Evolutionary conservation across 352 stramenopile genomes (phyloP), one percentile per base, ranked within the genome.

Genomic region (Lagenidium sp.): DNA sequence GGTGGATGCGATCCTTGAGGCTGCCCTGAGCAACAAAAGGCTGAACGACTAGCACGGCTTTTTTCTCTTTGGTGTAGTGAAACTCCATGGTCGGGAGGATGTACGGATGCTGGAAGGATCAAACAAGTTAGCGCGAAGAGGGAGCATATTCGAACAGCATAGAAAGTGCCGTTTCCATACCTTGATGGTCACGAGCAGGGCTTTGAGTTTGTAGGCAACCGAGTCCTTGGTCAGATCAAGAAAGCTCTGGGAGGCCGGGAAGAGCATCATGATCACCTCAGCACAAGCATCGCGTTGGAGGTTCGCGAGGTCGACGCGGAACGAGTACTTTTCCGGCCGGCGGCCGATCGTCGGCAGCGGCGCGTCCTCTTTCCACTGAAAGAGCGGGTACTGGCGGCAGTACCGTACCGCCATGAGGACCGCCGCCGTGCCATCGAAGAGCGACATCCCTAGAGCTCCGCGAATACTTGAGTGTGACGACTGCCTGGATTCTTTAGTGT

Each of bases 381-480:
- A 85, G 6, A 90, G 58, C 11, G 78, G 78, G 42, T 74, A 77
- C 24, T 74, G 60, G 34, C 63, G 58, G 53, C 74, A 87, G 60
- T 73, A 90, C 49, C 84, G 85, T 51, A 66, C 67, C 26, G 78
- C 78, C 24, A 87, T 58, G 20, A 90, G 67, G 54, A 90, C 72
- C n/a, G 78, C 74, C 34, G 68, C 57, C 44, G 68, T 48, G 31
- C 58, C 74, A 41, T 74, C 67, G 54, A 85, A 82, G 36, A 41
- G 38, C 48, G 58, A 55, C 12, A 7, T 25, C 16, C 28, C n/a
- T n/a, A n/a, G n/a, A n/a, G n/a, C n/a, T n/a, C n/a, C n/a, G n/a
- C n/a, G 35, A 26, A 21, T 4, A 12, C 29, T 4, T 43, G 10
- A 41, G 28, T 8, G 31, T 36, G 22, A 22, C 6, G 20, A 30